Evolutionary conservation across 495 filamentous ascomycete genomes (phyloP).

Genomic region (Immersiella caudata): DNA sequence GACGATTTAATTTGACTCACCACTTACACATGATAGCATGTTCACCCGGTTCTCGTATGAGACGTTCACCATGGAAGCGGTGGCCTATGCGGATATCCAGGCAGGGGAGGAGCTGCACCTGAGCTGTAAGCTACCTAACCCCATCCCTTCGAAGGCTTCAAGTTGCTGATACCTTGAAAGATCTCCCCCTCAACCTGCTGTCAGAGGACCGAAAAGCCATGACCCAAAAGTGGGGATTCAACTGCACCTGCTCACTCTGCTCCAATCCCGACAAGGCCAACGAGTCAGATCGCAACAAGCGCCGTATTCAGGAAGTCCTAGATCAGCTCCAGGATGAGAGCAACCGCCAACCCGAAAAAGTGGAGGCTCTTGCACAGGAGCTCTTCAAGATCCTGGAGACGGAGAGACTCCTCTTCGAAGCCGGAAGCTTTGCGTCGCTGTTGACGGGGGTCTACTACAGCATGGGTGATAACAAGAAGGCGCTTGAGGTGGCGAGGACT

Average conservation of each 20-base stretch:
- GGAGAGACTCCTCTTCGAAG: slow-evolving; percentile 1
- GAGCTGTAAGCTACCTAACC: slow-evolving; percentile 7
- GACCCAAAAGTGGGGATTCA: slow-evolving; percentile 13
- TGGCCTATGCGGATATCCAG: slow-evolving; percentile 13
- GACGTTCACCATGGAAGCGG: slow-evolving; percentile 16
- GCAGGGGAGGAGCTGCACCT: slow-evolving; percentile 11
- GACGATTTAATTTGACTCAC: not conserved
- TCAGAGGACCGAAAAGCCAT: slow-evolving; percentile 14
- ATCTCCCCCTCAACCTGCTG: slow-evolving; percentile 19
- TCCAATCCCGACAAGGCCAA: not conserved
- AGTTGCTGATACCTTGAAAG: not conserved
- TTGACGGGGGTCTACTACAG: slow-evolving; percentile 7
- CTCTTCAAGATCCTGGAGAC: not conserved
- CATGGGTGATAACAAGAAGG: slow-evolving; percentile 11
- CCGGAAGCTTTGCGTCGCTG: slow-evolving; percentile 10
- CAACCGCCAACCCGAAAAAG: slow-evolving; percentile 3
- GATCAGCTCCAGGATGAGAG: slow-evolving; percentile 4
- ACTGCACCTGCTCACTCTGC: slow-evolving; percentile 18
- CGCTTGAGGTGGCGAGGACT: not conserved
- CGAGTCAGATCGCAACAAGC: slow-evolving; percentile 17
- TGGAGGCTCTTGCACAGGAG: not conserved
- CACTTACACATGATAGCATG: not conserved
- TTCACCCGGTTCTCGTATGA: slow-evolving; percentile 3
- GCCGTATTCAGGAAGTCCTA: slow-evolving; percentile 13
- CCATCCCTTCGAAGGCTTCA: not conserved